phyloP scores from a whole-genome alignment of 1,284 basidiomycete species.

The Heliocybe sulcata region DNA sequence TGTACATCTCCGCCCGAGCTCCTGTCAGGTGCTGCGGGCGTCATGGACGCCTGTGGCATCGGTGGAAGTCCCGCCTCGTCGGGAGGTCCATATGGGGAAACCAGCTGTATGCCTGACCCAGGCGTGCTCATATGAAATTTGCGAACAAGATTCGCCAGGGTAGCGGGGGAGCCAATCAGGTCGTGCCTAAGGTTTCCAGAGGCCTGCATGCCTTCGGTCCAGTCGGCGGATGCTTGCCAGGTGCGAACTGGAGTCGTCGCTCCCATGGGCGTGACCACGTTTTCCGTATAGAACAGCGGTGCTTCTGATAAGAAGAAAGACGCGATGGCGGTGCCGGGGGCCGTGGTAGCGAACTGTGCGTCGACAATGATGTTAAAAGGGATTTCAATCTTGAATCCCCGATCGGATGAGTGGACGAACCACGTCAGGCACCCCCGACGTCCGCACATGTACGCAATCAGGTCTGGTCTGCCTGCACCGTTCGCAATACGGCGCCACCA shows the following conservation, averaged over 20 bases:
- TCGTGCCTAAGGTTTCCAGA: constrained; percentile 58
- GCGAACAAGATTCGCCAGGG: constrained; percentile 51
- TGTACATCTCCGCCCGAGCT: not conserved
- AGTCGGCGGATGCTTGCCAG: constrained; percentile 67
- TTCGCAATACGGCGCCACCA: constrained; percentile 69
- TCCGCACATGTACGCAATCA: constrained; percentile 70
- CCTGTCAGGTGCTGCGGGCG: not conserved
- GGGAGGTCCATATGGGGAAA: constrained; percentile 19
- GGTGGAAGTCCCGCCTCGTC: constrained; percentile 12
- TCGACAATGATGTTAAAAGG: constrained; percentile 55
- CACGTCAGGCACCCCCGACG: constrained; percentile 58
- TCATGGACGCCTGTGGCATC: constrained; percentile 10
- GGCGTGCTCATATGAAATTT: constrained; percentile 33
- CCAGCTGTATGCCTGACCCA: constrained; percentile 30
- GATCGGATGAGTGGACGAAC: constrained; percentile 68
- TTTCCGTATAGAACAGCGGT: constrained; percentile 63
- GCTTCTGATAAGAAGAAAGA: constrained; percentile 57
- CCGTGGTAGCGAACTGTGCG: constrained; percentile 47
- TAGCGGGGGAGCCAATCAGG: constrained; percentile 55
- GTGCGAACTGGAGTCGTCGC: constrained; percentile 28
- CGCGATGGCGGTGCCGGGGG: constrained; percentile 50
- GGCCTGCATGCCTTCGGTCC: constrained; percentile 73
- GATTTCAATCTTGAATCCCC: constrained; percentile 80
- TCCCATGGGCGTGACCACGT: constrained; percentile 22
- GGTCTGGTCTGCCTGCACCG: constrained; percentile 45